These are phyloP conservation scores for Chiua virens DNA, from an alignment of 768 basidiomycete genomes.

Conservation along the genomic window DNA sequence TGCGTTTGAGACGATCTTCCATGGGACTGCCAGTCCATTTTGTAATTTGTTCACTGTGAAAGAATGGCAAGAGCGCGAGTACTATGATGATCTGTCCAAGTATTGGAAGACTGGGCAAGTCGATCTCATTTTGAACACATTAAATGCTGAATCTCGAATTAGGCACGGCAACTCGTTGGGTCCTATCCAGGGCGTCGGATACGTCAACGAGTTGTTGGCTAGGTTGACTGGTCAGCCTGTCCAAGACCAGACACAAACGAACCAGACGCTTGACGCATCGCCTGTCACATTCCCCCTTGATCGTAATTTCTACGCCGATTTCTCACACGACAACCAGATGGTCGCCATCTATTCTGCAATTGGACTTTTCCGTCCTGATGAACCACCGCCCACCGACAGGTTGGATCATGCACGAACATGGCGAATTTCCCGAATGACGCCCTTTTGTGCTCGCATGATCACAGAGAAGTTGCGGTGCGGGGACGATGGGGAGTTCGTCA, in stretches of 20 bases:
- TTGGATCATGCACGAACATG: conserved; percentile 41
- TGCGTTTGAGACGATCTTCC: conserved; percentile 73
- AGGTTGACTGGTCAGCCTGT: conserved; percentile 68
- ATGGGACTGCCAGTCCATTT: conserved; percentile 55
- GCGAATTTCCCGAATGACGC: conserved; percentile 60
- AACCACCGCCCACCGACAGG: conserved; percentile 11
- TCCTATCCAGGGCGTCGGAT: conserved; percentile 81
- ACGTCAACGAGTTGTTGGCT: conserved; percentile 85
- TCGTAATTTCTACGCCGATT: conserved; percentile 69
- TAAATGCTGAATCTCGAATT: not conserved
- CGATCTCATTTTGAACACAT: not conserved
- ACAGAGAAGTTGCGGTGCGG: conserved; percentile 64
- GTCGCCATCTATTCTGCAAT: conserved; percentile 68
- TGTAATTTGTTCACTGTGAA: conserved; percentile 65
- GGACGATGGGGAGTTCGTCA: conserved; percentile 45
- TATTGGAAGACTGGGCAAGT: conserved; percentile 75
- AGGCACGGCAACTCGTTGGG: conserved; percentile 72
- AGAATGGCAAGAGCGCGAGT: conserved; percentile 70
- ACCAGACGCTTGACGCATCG: conserved; percentile 63
- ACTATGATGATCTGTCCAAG: conserved; percentile 71
- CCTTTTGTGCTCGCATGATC: conserved; percentile 75
- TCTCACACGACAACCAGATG: conserved; percentile 87
- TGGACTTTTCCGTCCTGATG: conserved; percentile 49
- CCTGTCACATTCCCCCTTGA: conserved; percentile 71
- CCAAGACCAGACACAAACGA: conserved; percentile 70